Percentiles rank a stretch among this genome's conserved stretches.
phyloP scores from a whole-genome alignment of 305 asterid species.

The Solanum chacoense region DNA sequence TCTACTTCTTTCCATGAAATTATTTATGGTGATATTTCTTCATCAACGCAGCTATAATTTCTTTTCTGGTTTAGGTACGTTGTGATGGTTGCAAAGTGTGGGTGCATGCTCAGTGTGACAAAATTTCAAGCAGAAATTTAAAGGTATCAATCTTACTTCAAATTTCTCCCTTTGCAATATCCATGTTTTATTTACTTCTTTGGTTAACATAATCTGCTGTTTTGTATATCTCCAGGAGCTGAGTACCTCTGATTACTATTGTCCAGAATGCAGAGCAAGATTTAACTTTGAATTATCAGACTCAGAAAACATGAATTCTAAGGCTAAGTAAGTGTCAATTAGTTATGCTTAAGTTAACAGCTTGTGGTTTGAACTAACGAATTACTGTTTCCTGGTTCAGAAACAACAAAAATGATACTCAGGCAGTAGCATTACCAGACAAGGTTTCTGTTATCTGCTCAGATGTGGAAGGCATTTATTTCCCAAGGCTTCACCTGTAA shows the following conservation, averaged over 20 bases:
- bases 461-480: conserved; percentile 88
- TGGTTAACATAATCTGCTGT: background rate
- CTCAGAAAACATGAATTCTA: conserved; percentile 55
- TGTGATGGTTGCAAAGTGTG: conserved; percentile 96
- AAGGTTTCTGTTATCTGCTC: conserved; percentile 83
- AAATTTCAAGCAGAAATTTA: conserved; percentile 37
- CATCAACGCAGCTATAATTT: background rate
- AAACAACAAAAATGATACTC: conserved; percentile 46
- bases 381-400: conserved; percentile 29
- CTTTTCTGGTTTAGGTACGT: conserved; percentile 43
- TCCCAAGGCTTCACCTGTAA: conserved; percentile 95
- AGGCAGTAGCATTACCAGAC: conserved; percentile 42
- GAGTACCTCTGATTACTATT: conserved; percentile 53
- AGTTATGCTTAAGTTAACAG: background rate
- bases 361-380: background rate
- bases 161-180: conserved; percentile 2
- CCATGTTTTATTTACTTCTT: conserved; percentile 2
- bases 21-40: background rate
- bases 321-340: conserved; percentile 48
- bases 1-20: background rate
- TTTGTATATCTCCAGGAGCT: conserved; percentile 45
- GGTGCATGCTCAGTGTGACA: conserved; percentile 97
- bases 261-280: conserved; percentile 98
- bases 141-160: conserved; percentile 34
- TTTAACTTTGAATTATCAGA: conserved; percentile 87